Evolutionary conservation across 306 rosid genomes (phyloP).

Genomic region (Ziziphus jujuba): DNA sequence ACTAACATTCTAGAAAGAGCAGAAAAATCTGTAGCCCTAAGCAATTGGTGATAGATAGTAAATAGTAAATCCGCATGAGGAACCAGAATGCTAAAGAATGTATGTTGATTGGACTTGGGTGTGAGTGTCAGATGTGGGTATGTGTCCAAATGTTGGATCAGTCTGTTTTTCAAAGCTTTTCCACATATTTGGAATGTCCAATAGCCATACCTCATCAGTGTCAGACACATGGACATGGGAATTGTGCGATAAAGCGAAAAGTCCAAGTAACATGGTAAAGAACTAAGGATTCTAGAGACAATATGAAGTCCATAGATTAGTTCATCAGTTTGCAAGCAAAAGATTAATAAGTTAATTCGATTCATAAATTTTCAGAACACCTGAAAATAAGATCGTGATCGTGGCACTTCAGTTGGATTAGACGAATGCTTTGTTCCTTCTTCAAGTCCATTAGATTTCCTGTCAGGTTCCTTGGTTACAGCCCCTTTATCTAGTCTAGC

Average conservation of each 20-base stretch:
- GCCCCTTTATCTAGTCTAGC: constrained; percentile 41
- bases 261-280: too few relatives aligned
- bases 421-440: constrained; percentile 47
- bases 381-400: constrained; percentile 65
- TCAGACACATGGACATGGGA: too few relatives aligned
- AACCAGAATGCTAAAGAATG: constrained; percentile 1
- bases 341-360: constrained; percentile 7
- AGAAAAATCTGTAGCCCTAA: background rate
- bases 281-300: background rate
- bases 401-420: constrained; percentile 42
- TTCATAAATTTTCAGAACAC: constrained; percentile 33
- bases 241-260: too few relatives aligned
- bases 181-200: too few relatives aligned
- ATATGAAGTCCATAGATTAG: background rate
- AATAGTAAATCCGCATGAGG: background rate
- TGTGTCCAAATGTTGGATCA: too few relatives aligned
- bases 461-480: constrained; percentile 40
- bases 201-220: too few relatives aligned
- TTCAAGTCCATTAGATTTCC: constrained; percentile 33
- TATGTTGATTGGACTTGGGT: too few relatives aligned
- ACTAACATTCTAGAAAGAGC: background rate
- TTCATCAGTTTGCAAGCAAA: constrained; percentile 5
- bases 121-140: too few relatives aligned
- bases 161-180: too few relatives aligned
- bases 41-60: background rate